Evolutionary conservation across 345 rosid species (phyloP).

Genomic region (Eucalyptus marginata): DNA sequence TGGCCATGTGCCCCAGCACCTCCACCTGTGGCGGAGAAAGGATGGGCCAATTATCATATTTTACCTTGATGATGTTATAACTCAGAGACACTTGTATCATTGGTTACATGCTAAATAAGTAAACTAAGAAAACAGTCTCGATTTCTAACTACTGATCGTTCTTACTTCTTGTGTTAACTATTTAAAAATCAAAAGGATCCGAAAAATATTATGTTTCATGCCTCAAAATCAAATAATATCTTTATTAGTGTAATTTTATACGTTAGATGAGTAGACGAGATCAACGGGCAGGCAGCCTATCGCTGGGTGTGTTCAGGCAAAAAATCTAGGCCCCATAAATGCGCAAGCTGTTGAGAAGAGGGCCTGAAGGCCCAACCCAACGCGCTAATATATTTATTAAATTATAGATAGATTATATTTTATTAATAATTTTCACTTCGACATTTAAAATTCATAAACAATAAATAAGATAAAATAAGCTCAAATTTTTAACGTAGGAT

Average conservation of each 20-base stretch:
- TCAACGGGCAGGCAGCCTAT: background rate
- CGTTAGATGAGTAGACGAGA: background rate
- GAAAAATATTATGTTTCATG: background rate
- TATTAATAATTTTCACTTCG: too few relatives aligned
- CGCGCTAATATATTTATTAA: background rate
- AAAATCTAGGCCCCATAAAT: background rate
- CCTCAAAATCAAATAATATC: too few relatives aligned
- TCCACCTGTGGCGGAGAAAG: constrained; percentile 3
- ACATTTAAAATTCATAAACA: background rate
- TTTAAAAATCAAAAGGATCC: too few relatives aligned
- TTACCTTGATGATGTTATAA: too few relatives aligned
- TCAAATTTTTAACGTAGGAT: background rate
- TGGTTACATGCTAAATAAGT: background rate
- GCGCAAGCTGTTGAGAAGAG: fast-evolving
- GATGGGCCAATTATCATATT: background rate
- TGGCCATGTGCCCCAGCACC: constrained; percentile 14
- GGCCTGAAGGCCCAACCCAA: background rate
- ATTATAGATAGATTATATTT: background rate
- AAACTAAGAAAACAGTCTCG: background rate
- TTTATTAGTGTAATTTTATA: background rate
- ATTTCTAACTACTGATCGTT: too few relatives aligned
- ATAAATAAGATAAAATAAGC: background rate
- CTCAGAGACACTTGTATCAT: too few relatives aligned
- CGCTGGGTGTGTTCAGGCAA: background rate
- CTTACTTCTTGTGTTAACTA: background rate